Evolutionary conservation across 2,329 filamentous ascomycete species (phyloP), one percentile per base, ranked within the genome.

Genomic region (Claviceps sorghi): DNA sequence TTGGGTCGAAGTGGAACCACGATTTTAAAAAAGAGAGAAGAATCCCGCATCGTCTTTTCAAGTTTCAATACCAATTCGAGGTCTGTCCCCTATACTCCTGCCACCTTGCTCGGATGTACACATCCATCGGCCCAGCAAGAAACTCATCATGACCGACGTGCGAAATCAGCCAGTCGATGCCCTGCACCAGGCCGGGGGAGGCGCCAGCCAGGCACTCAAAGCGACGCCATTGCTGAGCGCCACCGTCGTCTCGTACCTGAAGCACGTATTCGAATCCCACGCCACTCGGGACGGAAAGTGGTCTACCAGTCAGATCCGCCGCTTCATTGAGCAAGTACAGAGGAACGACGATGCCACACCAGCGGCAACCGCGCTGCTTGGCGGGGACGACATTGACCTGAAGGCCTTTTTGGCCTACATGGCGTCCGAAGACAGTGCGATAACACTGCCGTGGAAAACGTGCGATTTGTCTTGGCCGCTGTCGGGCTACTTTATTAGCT

Each of bases 401-500:
- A 60, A 65, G 45, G 68, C 62, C 52, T 81, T 81, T 58, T 60
- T 80, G 30, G 59, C 60, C n/a, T 80, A 79, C 66, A 80, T 82
- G 73, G 72, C 71, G 3, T 80, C 77, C 29, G 55, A 70, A 3
- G 68, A 70, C 13, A 67, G 71, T 52, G 68, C 72, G 43, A 66
- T 69, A 38, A 67, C 70, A 19, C 68, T 66, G 1, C 72, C 73
- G 2, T 65, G 65, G 21, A 59, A 61, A 26, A 56, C 67, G 2
- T 63, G 71, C 52, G 76, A 80, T 52, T 76, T 93, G 52, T 79
- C 88, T 50, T 84, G 82, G 61, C 90, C 90, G 0, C 71, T 96
- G 56, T 86, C 88, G 54, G 89, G 88, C 68, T 96, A 96, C 69
- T 95, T 88, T 68, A 88, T 96, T 64, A 94, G 84, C 56, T 95